Evolutionary conservation across 2,329 filamentous ascomycete genomes (phyloP).

Genomic region (Pseudogymnoascus sp.): DNA sequence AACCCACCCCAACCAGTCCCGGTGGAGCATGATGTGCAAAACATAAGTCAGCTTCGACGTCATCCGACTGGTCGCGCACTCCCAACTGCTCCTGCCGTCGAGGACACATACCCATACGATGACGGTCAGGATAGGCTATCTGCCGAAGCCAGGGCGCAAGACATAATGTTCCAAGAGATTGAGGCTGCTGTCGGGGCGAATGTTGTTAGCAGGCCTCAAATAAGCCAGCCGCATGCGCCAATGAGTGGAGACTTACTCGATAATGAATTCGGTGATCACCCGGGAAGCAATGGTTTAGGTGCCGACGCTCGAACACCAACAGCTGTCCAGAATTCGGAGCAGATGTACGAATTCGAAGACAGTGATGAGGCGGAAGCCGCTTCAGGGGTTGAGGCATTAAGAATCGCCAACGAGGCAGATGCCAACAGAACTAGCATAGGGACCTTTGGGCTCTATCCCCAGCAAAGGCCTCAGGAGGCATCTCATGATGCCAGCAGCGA

Average conservation of each 20-base stretch:
- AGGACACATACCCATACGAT: slow-evolving; percentile 15
- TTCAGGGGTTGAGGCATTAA: slow-evolving; percentile 75
- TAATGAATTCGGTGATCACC: slow-evolving; percentile 38
- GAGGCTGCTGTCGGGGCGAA: slow-evolving; percentile 24
- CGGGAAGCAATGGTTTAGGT: slow-evolving; percentile 23
- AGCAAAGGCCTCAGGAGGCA: slow-evolving; percentile 33
- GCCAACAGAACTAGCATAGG: slow-evolving; percentile 53
- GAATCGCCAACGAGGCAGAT: slow-evolving; percentile 72
- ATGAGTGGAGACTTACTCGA: slow-evolving; percentile 39
- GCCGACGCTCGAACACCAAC: neutral
- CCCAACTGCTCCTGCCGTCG: slow-evolving; percentile 25
- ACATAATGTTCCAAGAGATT: slow-evolving; percentile 29
- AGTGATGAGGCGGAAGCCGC: slow-evolving; percentile 84
- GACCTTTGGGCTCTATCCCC: slow-evolving; percentile 41
- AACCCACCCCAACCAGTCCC: slow-evolving; percentile 12
- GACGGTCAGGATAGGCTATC: slow-evolving; percentile 20
- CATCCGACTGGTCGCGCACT: slow-evolving; percentile 28
- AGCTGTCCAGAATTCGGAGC: neutral
- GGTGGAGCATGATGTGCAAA: slow-evolving; percentile 10
- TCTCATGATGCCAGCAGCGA: slow-evolving; percentile 48
- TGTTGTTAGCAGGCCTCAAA: neutral
- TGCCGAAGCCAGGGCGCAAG: slow-evolving; percentile 24
- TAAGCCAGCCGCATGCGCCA: neutral
- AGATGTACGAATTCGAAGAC: slow-evolving; percentile 35
- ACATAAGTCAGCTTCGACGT: slow-evolving; percentile 19